phyloP scores from a whole-genome alignment of 1,139 yeast species.

The Wickerhamomyces sp. region DNA sequence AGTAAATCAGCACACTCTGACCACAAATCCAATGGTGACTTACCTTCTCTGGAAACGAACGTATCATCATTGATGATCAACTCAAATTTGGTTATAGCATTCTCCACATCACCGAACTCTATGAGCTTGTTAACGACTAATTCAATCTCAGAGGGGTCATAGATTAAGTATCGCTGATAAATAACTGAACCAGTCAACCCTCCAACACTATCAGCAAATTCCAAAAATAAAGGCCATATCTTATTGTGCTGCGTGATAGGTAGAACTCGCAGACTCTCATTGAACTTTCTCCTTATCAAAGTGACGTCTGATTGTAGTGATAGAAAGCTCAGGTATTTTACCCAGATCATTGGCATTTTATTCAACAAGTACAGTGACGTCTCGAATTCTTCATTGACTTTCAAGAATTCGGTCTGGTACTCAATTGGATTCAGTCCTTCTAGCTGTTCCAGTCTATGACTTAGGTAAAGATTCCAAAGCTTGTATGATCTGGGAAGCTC shows the following conservation, averaged over 20 bases:
- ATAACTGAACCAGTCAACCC: conserved; percentile 38
- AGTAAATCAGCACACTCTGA: conserved; percentile 44
- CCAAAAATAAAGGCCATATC: conserved; percentile 57
- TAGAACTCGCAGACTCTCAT: conserved; percentile 45
- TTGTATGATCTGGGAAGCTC: conserved; percentile 45
- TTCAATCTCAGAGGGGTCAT: conserved; percentile 32
- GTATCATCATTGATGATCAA: conserved; percentile 28
- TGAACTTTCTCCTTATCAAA: conserved; percentile 43
- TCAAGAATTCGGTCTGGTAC: conserved; percentile 28
- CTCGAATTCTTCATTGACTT: conserved; percentile 42
- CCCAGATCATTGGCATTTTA: conserved; percentile 53
- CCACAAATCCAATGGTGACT: conserved; percentile 41
- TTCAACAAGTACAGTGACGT: conserved; percentile 39
- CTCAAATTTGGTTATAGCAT: conserved; percentile 23
- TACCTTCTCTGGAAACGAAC: conserved; percentile 31
- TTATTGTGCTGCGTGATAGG: conserved; percentile 49
- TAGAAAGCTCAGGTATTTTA: conserved; percentile 45
- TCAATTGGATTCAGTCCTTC: conserved; percentile 28
- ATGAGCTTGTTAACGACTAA: conserved; percentile 28
- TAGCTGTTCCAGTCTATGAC: conserved; percentile 33
- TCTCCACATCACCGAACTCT: conserved; percentile 23
- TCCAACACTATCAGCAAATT: conserved; percentile 45
- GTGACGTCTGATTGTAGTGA: conserved; percentile 35
- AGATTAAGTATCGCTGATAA: conserved; percentile 42
- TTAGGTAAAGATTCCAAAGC: conserved; percentile 53